Evolutionary conservation across 352 stramenopile species (phyloP), one percentile per base, ranked within the genome.

Genomic region (Hyaloperonospora arabidopsidis): DNA sequence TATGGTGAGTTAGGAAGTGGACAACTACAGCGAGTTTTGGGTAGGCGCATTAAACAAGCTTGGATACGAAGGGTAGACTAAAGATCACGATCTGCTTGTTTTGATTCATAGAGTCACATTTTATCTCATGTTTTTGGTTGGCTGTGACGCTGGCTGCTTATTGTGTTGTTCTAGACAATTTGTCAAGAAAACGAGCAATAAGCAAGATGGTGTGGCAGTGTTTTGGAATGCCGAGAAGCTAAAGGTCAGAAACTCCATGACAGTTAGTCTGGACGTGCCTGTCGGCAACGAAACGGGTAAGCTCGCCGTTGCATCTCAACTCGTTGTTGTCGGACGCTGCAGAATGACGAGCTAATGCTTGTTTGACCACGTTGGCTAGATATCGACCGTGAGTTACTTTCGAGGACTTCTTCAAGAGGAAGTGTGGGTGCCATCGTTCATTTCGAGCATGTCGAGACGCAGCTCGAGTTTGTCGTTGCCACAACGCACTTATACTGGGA

Each of bases 401-500:
- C 52, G 5, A 80, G 79, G 2, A n/a, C 64, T 36, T 62, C 62
- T 1, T 25, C 64, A 23, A 72, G 76, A 22, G 82, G 79, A 15
- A 90, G 67, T 36, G 79, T 90, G 17, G 82, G 70, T 22, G 53
- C 84, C 5, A 53, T 87, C 43, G 63, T 63, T 1, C 64, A 84
- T 53, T 89, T 90, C n/a, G 56, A 79, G 55, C 61, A 72, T 40
- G 3, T 57, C 4, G 43, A 63, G n/a, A 54, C 53, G 2, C 52
- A 63, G 17, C 57, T 74, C 1, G 60, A 71, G 32, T 84, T 93
- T 45, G 59, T 87, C 4, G 54, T 88, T 7, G 76, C 76, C n/a
- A 89, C 79, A n/a, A 89, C 83, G 18, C 83, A 93, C 57, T 63
- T 93, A 48, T 93, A 91, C 56, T 93, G 83, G 83, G 80, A 93